Conservation (phyloP, 176 grass and related monocot species). For the Cocos nucifera region DNA sequence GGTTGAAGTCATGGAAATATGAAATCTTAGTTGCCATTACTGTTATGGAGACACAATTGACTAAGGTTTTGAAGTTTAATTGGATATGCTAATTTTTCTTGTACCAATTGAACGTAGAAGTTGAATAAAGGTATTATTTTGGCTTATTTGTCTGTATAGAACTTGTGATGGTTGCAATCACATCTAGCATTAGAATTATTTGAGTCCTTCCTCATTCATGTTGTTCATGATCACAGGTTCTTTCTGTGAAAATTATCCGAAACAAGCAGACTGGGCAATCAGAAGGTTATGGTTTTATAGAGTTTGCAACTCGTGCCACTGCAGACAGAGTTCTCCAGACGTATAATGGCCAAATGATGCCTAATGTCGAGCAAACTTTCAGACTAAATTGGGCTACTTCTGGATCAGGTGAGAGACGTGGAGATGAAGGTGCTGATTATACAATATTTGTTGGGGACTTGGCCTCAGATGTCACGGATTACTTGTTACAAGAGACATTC, state of each 20-base stretch:
- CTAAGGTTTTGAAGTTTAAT: too few relatives aligned
- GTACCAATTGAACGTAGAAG: too few relatives aligned
- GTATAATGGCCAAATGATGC: slow-evolving; percentile 86
- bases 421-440: slow-evolving; percentile 14
- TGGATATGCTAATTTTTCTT: too few relatives aligned
- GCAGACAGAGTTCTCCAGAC: slow-evolving; percentile 70
- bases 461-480: slow-evolving; percentile 15
- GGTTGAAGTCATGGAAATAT: too few relatives aligned
- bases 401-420: slow-evolving; percentile 21
- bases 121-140: too few relatives aligned
- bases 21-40: too few relatives aligned
- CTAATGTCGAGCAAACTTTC: slow-evolving; percentile 61
- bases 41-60: too few relatives aligned
- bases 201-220: background rate
- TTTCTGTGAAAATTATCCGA: slow-evolving; percentile 75
- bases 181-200: background rate
- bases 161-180: background rate
- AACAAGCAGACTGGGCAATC: slow-evolving; percentile 72
- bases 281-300: slow-evolving; percentile 91
- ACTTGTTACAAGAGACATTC: slow-evolving; percentile 17
- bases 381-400: slow-evolving; percentile 24
- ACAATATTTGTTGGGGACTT: slow-evolving; percentile 21
- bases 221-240: slow-evolving; percentile 38
- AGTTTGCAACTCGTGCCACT: slow-evolving; percentile 60
- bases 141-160: background rate